Conservation (phyloP, 148 eudicot genomes). For the Rhododendron ovatum region DNA sequence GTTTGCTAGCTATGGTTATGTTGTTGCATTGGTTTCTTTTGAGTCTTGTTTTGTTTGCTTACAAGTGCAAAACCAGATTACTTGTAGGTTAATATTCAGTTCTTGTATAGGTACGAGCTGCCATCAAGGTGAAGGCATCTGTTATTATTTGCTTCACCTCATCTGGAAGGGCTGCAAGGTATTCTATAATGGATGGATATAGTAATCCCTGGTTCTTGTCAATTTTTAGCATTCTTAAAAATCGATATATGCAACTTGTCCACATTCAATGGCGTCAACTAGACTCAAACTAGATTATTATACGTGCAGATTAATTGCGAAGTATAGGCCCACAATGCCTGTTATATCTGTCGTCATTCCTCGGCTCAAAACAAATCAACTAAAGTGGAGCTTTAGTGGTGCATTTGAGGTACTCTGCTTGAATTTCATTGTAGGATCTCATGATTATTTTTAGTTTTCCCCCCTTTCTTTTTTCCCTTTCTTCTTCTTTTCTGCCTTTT, state of each 20-base stretch:
- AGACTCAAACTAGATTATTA: not conserved
- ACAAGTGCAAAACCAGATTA: not conserved
- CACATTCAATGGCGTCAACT: not conserved
- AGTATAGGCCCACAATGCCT: conserved; percentile 84
- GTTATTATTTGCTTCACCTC: conserved; percentile 95
- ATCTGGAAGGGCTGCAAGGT: conserved; percentile 98
- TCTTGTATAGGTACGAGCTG: conserved; percentile 69
- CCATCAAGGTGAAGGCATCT: conserved; percentile 94
- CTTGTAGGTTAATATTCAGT: not conserved
- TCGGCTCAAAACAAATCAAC: conserved; percentile 79
- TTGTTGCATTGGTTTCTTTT: not conserved
- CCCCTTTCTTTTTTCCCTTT: not conserved
- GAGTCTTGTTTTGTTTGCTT: not conserved
- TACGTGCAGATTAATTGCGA: conserved; percentile 65
- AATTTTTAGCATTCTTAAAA: not conserved
- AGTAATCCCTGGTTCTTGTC: not conserved
- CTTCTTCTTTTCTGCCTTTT: not conserved
- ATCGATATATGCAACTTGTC: not conserved
- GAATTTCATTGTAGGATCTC: not conserved
- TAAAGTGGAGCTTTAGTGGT: conserved; percentile 84
- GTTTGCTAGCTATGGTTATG: not conserved
- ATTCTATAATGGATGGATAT: conserved; percentile 5
- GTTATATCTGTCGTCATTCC: conserved; percentile 79
- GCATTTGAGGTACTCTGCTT: conserved; percentile 81
- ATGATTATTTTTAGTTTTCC: not conserved